Evolutionary conservation across 2,329 filamentous ascomycete genomes (phyloP).

Genomic region (Pseudogymnoascus sp.): DNA sequence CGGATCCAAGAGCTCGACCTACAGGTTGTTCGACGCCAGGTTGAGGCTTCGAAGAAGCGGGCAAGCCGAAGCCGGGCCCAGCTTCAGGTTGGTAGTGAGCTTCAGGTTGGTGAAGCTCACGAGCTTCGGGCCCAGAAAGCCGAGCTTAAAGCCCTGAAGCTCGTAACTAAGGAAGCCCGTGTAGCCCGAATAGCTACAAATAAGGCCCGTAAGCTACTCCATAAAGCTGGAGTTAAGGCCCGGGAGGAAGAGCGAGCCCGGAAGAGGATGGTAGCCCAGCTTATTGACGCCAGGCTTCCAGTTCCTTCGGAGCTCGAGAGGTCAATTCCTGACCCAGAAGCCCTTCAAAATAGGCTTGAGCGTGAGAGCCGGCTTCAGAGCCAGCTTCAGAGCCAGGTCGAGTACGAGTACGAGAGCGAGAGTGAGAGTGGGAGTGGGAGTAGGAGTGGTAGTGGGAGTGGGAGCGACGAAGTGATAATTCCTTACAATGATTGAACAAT

Average conservation of each 20-base stretch:
- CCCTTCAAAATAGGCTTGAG: too few species aligned
- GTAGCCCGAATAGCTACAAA: neutral
- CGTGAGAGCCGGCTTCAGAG: too few species aligned
- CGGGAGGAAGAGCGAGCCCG: neutral
- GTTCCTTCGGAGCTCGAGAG: neutral
- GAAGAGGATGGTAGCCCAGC: neutral
- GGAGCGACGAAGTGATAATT: neutral
- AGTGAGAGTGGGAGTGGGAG: neutral
- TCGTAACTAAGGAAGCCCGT: too few species aligned
- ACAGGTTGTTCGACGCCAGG: too few species aligned
- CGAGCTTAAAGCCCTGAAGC: too few species aligned
- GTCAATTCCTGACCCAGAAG: neutral
- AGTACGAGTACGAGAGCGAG: neutral
- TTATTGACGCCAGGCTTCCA: neutral
- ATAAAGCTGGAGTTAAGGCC: neutral
- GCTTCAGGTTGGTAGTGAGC: too few species aligned
- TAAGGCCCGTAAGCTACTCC: neutral
- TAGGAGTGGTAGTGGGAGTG: neutral
- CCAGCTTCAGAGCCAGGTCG: neutral
- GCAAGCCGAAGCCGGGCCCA: too few species aligned
- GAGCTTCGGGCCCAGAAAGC: too few species aligned
- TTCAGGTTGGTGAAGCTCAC: too few species aligned
- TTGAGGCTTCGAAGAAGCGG: too few species aligned
- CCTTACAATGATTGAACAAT: neutral
- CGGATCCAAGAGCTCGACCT: too few species aligned